Conservation (phyloP, 2,329 filamentous ascomycete genomes). For the Ceratocystis huliohia region DNA sequence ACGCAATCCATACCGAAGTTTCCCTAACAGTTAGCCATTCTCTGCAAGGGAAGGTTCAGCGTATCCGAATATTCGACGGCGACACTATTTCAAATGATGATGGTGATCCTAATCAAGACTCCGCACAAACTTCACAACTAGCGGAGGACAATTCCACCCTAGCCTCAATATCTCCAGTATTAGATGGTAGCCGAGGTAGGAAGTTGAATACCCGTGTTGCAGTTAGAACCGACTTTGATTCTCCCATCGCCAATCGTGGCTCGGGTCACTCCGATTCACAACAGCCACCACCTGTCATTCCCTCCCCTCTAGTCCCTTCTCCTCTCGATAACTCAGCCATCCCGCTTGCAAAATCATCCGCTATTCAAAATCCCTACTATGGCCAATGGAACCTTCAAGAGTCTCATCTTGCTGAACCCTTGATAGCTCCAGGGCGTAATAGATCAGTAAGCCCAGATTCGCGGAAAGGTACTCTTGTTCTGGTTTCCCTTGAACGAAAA, state of each 20-base stretch:
- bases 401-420: conserved; percentile 17
- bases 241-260: background rate
- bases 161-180: background rate
- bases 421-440: conserved; percentile 6
- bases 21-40: too few species aligned
- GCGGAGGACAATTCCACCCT: background rate
- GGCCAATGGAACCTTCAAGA: conserved; percentile 16
- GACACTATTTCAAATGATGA: background rate
- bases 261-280: background rate
- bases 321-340: background rate
- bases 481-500: background rate
- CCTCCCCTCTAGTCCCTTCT: background rate
- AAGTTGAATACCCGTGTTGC: conserved; percentile 4
- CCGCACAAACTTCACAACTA: background rate
- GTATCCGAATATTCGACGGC: background rate
- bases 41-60: background rate
- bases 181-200: conserved; percentile 1
- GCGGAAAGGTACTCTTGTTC: background rate
- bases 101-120: background rate
- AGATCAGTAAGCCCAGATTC: conserved; percentile 14
- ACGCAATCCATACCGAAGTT: too few species aligned
- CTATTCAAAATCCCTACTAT: background rate
- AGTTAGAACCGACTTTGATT: conserved; percentile 15
- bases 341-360: background rate
- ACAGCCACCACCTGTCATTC: background rate